Evolutionary conservation across 768 basidiomycete genomes (phyloP).

Genomic region (Serendipita sp.): DNA sequence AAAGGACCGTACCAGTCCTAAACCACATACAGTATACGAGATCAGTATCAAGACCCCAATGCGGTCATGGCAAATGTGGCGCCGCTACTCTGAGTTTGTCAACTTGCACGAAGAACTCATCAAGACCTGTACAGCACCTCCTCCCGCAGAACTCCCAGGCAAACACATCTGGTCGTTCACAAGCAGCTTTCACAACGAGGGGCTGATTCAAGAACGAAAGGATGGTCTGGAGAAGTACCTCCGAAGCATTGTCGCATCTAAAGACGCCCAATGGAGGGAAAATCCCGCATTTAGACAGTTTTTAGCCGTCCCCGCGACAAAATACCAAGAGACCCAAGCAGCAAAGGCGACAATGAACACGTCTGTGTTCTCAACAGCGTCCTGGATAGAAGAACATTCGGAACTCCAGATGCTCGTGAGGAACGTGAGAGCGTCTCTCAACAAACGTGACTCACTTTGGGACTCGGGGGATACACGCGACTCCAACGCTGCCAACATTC

Average conservation of each 20-base stretch:
- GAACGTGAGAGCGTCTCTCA: conserved; percentile 70
- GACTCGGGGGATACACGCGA: conserved; percentile 55
- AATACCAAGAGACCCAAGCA: conserved; percentile 24
- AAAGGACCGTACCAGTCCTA: conserved; percentile 49
- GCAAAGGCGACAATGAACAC: conserved; percentile 10
- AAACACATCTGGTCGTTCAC: conserved; percentile 66
- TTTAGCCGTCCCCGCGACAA: conserved; percentile 61
- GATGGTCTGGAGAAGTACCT: conserved; percentile 69
- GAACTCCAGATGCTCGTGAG: conserved; percentile 63
- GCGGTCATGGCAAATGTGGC: conserved; percentile 85
- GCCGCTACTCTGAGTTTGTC: conserved; percentile 89
- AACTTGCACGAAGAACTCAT: conserved; percentile 70
- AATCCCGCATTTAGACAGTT: conserved; percentile 69
- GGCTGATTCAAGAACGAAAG: conserved; percentile 59
- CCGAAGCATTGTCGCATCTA: conserved; percentile 66
- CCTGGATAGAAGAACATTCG: conserved; percentile 83
- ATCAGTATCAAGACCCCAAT: conserved; percentile 79
- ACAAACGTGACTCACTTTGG: conserved; percentile 72
- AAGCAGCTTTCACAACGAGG: conserved; percentile 39
- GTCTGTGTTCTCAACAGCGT: conserved; percentile 45
- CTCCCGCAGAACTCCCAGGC: conserved; percentile 66
- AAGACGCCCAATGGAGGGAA: conserved; percentile 73
- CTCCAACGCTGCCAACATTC: conserved; percentile 65
- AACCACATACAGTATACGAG: conserved; percentile 65
- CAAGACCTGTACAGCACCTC: conserved; percentile 61